Base-by-base conservation (phyloP, 371 early-diverging fungal species). In the Blastocladiella emersonii region DNA sequence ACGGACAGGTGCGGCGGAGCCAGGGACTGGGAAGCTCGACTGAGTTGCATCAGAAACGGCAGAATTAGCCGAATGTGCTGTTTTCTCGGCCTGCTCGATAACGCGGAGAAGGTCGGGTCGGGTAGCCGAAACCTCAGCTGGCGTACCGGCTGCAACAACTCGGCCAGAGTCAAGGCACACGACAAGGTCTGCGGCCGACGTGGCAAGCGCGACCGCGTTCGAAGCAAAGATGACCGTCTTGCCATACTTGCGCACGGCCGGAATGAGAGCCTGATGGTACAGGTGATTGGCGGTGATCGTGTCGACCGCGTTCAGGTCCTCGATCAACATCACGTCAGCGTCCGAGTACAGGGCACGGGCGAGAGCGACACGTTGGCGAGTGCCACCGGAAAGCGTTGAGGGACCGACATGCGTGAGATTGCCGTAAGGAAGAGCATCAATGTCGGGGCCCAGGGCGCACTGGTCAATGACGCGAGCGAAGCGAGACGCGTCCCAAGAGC, bases 231-330 rank as follows among this genome's bases (percentile, higher is more conserved):
- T 78, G 21, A 85, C 74, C 0, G 93, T 93, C 15, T 48, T 48
- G 48, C 48, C 48, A 8, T 48, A 21, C n/a, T 91, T 80, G 15
- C 81, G 79, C 25, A 68, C 72, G 81, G 94, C 76, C 57, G 67
- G 51, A 12, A 0, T 72, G 72, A 64, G 65, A 63, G 78, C 73
- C 32, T 70, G 67, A 15, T 74, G 39, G 49, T 76, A 67, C 37
- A 97, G 75, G 69, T 89, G 89, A 62, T 83, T 82, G 5, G 89
- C 94, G 1, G 96, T 95, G 53, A 93, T 92, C 0, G 88, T 83
- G 63, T 90, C 89, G 6, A 89, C 86, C 0, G 90, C 89, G 27
- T 80, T 75, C 25, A 82, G 67, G 70, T 89, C 92, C 69, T 91
- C 70, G 13, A 39, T 39, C 3, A 68, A 21, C 2, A 65, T 59